Evolutionary conservation across 768 basidiomycete genomes (phyloP), one percentile per base, ranked within the genome.

Genomic region (Rhizopogon rudus): DNA sequence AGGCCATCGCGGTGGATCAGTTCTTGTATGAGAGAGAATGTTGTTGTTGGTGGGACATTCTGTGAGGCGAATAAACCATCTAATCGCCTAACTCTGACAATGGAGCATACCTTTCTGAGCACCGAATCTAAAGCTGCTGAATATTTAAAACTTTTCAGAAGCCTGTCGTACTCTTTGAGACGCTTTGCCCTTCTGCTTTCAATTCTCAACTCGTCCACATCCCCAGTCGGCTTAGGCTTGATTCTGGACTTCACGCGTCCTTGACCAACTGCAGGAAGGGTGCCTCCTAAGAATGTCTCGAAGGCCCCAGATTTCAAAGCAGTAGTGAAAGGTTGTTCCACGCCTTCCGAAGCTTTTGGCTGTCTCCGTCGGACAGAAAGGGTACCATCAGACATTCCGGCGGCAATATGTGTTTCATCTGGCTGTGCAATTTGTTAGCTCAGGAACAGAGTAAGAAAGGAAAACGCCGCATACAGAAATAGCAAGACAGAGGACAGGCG

Each of bases 311-410:
- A 68, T 16, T 77, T 76, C 5, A 86, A 67, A 0, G 77, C 65
- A 8, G 63, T 62, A 20, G 73, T 68, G 56, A 75, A 68, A 10
- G 53, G 68, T 51, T 67, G 63, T 44, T 73, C 71, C 3, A 68
- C 62, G 3, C 71, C 68, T 66, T 90, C 84, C n/a, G 81, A 81
- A 0, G 82, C 72, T 69, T 91, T 94, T 16, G 79, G 81, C 61
- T 92, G 88, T 56, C 95, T 82, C 61, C 92, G 81, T 29, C 97
- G 91, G 45, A 99, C 83, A n/a, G 95, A 95, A n/a, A 99, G 78
- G 1, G 96, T 98, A 2, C 96, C 96, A 66, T 98, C 97, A 14
- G 93, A 87, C 88, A 98, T 92, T n/a, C 97, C 97, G 1, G 91
- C 91, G 1, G 92, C 91, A 40, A 99, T 88, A 65, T 98, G 97